phyloP scores from a whole-genome alignment of 257 asterid species.

The Linderniella brevidens region DNA sequence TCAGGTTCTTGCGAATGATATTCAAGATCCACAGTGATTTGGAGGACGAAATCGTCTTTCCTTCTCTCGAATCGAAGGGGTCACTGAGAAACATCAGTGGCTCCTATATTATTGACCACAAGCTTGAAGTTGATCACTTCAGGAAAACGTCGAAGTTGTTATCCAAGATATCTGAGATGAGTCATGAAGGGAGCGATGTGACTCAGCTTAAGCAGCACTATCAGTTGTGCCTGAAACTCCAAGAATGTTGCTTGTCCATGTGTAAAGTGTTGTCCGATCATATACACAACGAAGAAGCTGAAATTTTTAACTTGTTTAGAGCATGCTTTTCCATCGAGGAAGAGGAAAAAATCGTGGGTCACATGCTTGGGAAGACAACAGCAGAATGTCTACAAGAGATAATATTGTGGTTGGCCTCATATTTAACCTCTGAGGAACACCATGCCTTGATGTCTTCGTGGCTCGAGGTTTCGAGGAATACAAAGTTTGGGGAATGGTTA shows the following conservation, averaged over 20 bases:
- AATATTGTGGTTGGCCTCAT: slow-evolving; percentile 70
- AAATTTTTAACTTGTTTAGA: slow-evolving; percentile 51
- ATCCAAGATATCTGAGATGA: slow-evolving; percentile 26
- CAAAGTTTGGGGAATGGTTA: slow-evolving; percentile 66
- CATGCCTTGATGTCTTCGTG: slow-evolving; percentile 37
- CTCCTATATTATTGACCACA: slow-evolving; percentile 58
- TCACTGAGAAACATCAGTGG: slow-evolving; percentile 50
- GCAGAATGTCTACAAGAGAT: slow-evolving; percentile 53
- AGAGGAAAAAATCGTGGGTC: slow-evolving; percentile 59
- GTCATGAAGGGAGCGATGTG: slow-evolving; percentile 15
- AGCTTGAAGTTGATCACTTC: slow-evolving; percentile 47
- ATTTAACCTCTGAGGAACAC: slow-evolving; percentile 48
- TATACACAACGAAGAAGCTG: slow-evolving; percentile 55
- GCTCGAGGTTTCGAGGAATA: slow-evolving; percentile 43
- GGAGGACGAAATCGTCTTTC: slow-evolving; percentile 62
- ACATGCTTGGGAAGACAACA: slow-evolving; percentile 49
- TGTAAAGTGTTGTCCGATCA: slow-evolving; percentile 56
- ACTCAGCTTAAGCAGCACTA: slow-evolving; percentile 18
- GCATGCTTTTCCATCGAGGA: slow-evolving; percentile 47
- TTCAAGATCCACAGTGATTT: slow-evolving; percentile 48
- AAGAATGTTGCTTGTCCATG: slow-evolving; percentile 46
- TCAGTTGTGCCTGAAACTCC: slow-evolving; percentile 41
- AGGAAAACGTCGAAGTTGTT: slow-evolving; percentile 29
- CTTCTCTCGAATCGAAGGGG: slow-evolving; percentile 66
- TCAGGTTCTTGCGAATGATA: slow-evolving; percentile 28